A percentile compares a stretch with the other conserved stretches of the same genome.
These are phyloP conservation scores for Fusarium nisikadoi DNA, from an alignment of 2,329 filamentous ascomycete species.

Conservation along the genomic window DNA sequence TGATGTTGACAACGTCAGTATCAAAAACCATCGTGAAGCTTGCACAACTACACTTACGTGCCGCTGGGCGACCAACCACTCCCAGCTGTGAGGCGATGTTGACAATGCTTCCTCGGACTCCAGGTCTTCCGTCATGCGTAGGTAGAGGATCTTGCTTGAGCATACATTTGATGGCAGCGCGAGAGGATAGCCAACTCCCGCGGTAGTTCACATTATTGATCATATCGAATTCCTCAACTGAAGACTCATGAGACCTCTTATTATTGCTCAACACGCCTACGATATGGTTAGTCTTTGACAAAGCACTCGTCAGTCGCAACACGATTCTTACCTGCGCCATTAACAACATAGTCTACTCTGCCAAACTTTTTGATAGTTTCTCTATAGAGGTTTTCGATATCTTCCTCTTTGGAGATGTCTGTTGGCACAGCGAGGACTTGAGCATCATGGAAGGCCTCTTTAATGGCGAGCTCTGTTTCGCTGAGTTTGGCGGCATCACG, in stretches of 20 bases:
- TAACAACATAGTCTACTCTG: slow-evolving; percentile 16
- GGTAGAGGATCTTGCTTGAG: slow-evolving; percentile 55
- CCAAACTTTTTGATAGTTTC: not conserved
- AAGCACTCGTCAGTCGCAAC: fast-evolving
- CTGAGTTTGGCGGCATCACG: not conserved
- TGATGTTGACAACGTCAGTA: slow-evolving; percentile 32
- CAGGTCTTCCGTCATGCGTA: slow-evolving; percentile 45
- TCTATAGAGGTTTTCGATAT: not conserved
- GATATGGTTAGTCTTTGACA: not conserved
- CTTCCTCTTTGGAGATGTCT: slow-evolving; percentile 13
- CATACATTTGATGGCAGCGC: slow-evolving; percentile 58
- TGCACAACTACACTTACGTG: slow-evolving; percentile 29
- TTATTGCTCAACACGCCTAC: slow-evolving; percentile 13
- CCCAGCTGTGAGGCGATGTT: slow-evolving; percentile 65
- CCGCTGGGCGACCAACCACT: slow-evolving; percentile 58
- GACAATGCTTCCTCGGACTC: slow-evolving; percentile 56
- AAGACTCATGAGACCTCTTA: slow-evolving; percentile 17
- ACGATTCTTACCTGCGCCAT: slow-evolving; percentile 7
- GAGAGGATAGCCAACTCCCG: slow-evolving; percentile 59
- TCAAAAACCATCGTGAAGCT: not conserved
- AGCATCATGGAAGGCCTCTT: not conserved
- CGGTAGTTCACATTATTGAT: slow-evolving; percentile 67
- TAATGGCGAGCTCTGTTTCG: not conserved
- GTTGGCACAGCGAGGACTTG: slow-evolving; percentile 4
- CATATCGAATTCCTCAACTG: slow-evolving; percentile 55